Base-by-base conservation (phyloP, 1,139 yeast species). In the Magnusiomyces paraingens region DNA sequence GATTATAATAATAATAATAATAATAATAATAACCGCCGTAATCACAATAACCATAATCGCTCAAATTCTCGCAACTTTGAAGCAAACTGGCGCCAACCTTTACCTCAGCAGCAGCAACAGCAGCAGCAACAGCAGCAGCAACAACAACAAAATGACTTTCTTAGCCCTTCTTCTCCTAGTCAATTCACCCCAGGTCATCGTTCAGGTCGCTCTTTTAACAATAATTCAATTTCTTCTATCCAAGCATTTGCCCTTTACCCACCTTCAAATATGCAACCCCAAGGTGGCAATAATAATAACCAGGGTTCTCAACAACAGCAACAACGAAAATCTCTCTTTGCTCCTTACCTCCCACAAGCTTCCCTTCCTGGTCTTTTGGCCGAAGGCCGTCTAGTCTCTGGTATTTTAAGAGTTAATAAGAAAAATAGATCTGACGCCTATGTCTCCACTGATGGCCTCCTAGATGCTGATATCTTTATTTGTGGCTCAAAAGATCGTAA, bases 401-500 rank as follows among this genome's bases (percentile, higher is more conserved):
- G 99, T 62, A 84, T 86, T 22, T 76, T 93, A 63, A 80, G 99
- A 62, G 99, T 93, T 52, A 93, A 93, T 72, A 90, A 90, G 68
- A 93, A 93, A 72, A 93, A 93, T 69, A 80, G 99, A 64, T 88
- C 96, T 0, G 99, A 93, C 70, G 99, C 99, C 0, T 93, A 94
- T 71, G 98, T 93, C 17, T 84, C 97, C 3, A 93, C 98, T 0
- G 97, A 91, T 67, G 97, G 97, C 1, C 78, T 91, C 47, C 77
- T 93, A 59, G 99, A 93, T 70, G 96, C 98, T 0, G 99, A 93
- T 70, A 89, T 93, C 58, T 93, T 90, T 67, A 93, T 93, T 61
- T 94, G 98, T 74, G 99, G 99, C 12, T 91, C 98, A n/a, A 93
- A 93, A 69, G 99, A 93, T 70, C 87, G 99, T 68, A 93, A 93